Conservation (phyloP, 2,329 filamentous ascomycete genomes). For the Leptographium flavum region DNA sequence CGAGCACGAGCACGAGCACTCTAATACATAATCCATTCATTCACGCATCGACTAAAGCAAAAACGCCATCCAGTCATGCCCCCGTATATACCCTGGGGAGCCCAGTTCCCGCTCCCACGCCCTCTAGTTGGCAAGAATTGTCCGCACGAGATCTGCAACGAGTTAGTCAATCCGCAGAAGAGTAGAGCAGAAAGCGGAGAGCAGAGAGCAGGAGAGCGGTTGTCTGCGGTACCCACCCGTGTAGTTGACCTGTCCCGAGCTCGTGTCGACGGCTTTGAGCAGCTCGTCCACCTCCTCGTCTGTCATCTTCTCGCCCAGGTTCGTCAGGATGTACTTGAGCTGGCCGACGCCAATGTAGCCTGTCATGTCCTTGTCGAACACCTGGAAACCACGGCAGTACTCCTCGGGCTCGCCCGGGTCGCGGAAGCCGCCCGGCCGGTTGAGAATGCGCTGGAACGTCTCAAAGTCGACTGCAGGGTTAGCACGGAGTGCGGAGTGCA, state of each 20-base stretch:
- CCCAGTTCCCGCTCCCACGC: background rate
- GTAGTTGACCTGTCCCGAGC: constrained; percentile 94
- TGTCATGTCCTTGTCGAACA: constrained; percentile 98
- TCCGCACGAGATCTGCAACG: constrained; percentile 60
- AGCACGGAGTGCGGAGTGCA: background rate
- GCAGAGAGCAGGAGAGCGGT: too few relatives aligned
- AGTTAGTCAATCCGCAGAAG: constrained; percentile 6
- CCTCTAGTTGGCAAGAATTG: constrained; percentile 71
- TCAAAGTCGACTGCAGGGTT: constrained; percentile 78
- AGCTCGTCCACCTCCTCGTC: constrained; percentile 98
- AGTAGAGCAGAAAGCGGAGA: constrained; percentile 1
- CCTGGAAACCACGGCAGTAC: constrained; percentile 97
- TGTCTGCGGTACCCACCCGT: constrained; percentile 51
- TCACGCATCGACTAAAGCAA: background rate
- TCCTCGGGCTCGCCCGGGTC: constrained; percentile 96
- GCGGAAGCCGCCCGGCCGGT: constrained; percentile 94
- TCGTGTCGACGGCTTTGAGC: constrained; percentile 94
- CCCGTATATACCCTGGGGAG: background rate
- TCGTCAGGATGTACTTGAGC: constrained; percentile 94
- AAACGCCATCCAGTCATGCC: constrained; percentile 1
- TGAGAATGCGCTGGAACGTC: constrained; percentile 89
- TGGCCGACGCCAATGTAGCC: constrained; percentile 96
- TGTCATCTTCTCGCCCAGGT: constrained; percentile 97
- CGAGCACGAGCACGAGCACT: too few relatives aligned
- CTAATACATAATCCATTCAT: background rate